Conservation (phyloP, 306 rosid genomes). For the Glycine tomentella region DNA sequence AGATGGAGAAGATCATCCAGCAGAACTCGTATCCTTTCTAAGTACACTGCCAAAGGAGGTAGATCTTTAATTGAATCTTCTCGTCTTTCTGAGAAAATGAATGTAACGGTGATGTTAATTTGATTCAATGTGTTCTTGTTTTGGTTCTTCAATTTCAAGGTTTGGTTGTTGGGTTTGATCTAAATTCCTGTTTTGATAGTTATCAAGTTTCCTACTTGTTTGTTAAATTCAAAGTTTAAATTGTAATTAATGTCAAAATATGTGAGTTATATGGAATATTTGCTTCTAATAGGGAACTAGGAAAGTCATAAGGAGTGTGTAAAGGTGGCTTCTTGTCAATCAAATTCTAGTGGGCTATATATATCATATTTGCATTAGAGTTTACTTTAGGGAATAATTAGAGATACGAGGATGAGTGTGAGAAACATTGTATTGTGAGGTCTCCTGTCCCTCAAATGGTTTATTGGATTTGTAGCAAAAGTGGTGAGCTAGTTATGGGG, state of each 20-base stretch:
- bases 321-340: slow-evolving; percentile 1
- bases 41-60: slow-evolving; percentile 83
- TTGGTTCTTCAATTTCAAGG: not conserved
- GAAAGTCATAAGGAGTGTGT: slow-evolving; percentile 20
- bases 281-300: slow-evolving; percentile 20
- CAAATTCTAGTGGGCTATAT: slow-evolving; percentile 1
- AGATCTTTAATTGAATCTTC: slow-evolving; percentile 31
- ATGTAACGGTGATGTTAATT: slow-evolving; percentile 30
- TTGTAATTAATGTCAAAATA: slow-evolving; percentile 11
- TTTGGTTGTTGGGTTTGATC: slow-evolving; percentile 21
- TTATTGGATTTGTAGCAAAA: not conserved
- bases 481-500: slow-evolving; percentile 13
- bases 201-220: slow-evolving; percentile 33
- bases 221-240: not conserved
- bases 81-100: slow-evolving; percentile 24
- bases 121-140: not conserved
- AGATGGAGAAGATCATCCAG: slow-evolving; percentile 97
- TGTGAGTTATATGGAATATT: slow-evolving; percentile 11
- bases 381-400: not conserved
- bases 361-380: not conserved
- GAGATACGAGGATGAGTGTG: not conserved
- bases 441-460: not conserved
- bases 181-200: slow-evolving; percentile 27
- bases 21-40: slow-evolving; percentile 80
- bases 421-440: slow-evolving; percentile 15